Conservation (phyloP, 2,329 filamentous ascomycete species). For the Didymella sp. region DNA sequence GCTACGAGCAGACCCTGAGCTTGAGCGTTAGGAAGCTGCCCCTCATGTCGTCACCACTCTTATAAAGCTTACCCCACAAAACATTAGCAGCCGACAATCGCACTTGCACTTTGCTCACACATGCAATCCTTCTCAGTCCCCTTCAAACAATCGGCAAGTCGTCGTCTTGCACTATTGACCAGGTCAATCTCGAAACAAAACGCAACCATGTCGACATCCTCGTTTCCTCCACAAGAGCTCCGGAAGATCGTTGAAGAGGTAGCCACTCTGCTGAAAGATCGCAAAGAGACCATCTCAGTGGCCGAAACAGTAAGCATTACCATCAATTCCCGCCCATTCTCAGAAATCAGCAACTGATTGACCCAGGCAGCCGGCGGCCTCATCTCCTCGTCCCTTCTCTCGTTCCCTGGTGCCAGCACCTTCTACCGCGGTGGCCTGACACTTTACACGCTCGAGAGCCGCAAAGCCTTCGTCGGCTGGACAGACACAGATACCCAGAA, state of each 20-base stretch:
- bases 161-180: background rate
- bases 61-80: conserved; percentile 26
- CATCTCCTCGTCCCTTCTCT: conserved; percentile 65
- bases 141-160: background rate
- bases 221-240: conserved; percentile 54
- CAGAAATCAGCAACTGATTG: conserved; percentile 3
- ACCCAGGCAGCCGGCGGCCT: conserved; percentile 67
- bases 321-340: background rate
- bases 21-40: conserved; percentile 19
- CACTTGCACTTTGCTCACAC: background rate
- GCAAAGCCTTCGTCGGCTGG: conserved; percentile 67
- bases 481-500: conserved; percentile 58
- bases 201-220: conserved; percentile 33
- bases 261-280: conserved; percentile 60
- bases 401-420: conserved; percentile 63
- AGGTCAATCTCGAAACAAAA: background rate
- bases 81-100: conserved; percentile 1
- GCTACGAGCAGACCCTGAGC: background rate
- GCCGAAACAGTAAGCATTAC: conserved; percentile 70
- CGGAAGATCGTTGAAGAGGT: conserved; percentile 58
- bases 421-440: conserved; percentile 70
- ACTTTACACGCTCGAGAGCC: conserved; percentile 65
- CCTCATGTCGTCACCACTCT: conserved; percentile 28
- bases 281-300: conserved; percentile 65
- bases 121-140: conserved; percentile 2